Conservation (phyloP, 2,329 filamentous ascomycete genomes). For the Fusarium pseudoanthophilum region DNA sequence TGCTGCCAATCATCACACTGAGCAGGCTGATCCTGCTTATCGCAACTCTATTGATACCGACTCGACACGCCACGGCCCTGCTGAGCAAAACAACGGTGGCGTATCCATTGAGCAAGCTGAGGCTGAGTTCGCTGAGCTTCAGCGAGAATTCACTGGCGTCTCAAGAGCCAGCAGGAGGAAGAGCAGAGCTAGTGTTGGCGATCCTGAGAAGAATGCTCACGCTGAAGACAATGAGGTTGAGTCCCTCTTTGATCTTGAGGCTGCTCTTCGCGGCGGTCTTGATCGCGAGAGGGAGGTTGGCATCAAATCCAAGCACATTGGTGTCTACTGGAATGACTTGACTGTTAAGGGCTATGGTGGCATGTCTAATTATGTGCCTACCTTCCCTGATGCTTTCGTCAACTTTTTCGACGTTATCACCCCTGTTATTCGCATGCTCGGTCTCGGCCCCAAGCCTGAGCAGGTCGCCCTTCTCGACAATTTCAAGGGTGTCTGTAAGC, state of each 20-base stretch:
- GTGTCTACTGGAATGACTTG: slow-evolving; percentile 81
- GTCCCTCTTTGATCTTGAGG: slow-evolving; percentile 77
- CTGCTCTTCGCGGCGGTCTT: slow-evolving; percentile 75
- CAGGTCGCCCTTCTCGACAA: slow-evolving; percentile 79
- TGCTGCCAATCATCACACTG: slow-evolving; percentile 43
- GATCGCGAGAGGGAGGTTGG: slow-evolving; percentile 79
- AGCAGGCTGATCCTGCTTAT: slow-evolving; percentile 40
- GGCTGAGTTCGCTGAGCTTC: slow-evolving; percentile 76
- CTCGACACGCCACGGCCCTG: slow-evolving; percentile 44
- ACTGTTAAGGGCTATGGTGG: slow-evolving; percentile 82
- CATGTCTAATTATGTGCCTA: slow-evolving; percentile 75
- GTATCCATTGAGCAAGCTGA: slow-evolving; percentile 75
- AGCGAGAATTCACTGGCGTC: slow-evolving; percentile 67
- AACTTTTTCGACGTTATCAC: slow-evolving; percentile 80
- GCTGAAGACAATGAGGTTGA: slow-evolving; percentile 56
- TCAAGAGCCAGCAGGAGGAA: slow-evolving; percentile 60
- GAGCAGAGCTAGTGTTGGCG: slow-evolving; percentile 47
- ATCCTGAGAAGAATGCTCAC: slow-evolving; percentile 68
- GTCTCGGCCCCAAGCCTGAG: slow-evolving; percentile 72
- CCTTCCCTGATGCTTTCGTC: slow-evolving; percentile 81
- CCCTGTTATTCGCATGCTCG: slow-evolving; percentile 71
- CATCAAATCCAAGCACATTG: slow-evolving; percentile 82
- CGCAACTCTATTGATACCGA: slow-evolving; percentile 43
- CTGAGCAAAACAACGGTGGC: slow-evolving; percentile 49
- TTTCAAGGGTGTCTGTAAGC: slow-evolving; percentile 77